phyloP scores from a whole-genome alignment of 305 asterid species.

The Plantago coronopus region DNA sequence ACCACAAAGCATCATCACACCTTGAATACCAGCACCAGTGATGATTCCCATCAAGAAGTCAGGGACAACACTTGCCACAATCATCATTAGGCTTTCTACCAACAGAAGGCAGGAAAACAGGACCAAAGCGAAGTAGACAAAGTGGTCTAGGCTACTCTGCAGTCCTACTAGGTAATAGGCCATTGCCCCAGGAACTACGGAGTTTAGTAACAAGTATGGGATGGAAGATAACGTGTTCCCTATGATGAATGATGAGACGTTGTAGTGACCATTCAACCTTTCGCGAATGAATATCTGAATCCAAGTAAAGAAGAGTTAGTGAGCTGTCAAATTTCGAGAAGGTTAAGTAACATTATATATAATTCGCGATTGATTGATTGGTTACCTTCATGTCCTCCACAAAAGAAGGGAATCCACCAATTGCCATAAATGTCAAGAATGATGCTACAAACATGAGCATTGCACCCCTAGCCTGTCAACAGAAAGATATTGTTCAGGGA shows the following conservation, averaged over 20 bases:
- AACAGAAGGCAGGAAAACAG: constrained; percentile 6
- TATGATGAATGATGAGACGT: constrained; percentile 8
- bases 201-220: constrained; percentile 10
- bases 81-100: constrained; percentile 9
- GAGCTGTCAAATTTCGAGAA: not conserved
- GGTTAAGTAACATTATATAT: not conserved
- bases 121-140: not conserved
- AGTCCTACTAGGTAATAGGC: constrained; percentile 3
- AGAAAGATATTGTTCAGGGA: not conserved
- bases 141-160: constrained; percentile 1
- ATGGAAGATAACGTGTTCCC: constrained; percentile 9
- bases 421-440: constrained; percentile 12
- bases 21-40: constrained; percentile 11
- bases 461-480: constrained; percentile 7
- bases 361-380: not conserved
- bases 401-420: constrained; percentile 12
- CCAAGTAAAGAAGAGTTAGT: not conserved
- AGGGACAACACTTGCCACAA: constrained; percentile 7
- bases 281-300: constrained; percentile 11
- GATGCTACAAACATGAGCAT: constrained; percentile 9
- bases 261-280: constrained; percentile 11
- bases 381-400: constrained; percentile 11
- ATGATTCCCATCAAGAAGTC: constrained; percentile 10
- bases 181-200: constrained; percentile 9
- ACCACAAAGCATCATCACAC: constrained; percentile 7